These are phyloP conservation scores for Penicillium sclerotigenum DNA, from an alignment of 2,329 filamentous ascomycete genomes.

Conservation along the genomic window DNA sequence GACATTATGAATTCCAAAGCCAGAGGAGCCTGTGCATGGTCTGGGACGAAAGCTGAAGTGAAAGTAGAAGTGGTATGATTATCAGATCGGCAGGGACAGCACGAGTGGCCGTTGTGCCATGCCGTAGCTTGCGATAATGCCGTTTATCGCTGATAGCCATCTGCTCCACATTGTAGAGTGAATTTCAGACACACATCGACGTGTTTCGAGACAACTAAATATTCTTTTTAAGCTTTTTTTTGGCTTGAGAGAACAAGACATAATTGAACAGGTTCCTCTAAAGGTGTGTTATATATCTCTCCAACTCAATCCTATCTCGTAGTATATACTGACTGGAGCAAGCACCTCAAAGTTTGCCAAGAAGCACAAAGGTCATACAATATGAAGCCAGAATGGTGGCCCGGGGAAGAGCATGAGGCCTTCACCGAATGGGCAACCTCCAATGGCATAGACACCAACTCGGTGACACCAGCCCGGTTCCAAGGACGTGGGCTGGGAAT, in stretches of 20 bases:
- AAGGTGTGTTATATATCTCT: not conserved
- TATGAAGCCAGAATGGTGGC: slow-evolving; percentile 32
- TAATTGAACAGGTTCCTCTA: too few species aligned
- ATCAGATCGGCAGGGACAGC: slow-evolving; percentile 11
- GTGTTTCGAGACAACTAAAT: not conserved
- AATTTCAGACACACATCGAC: slow-evolving; percentile 2
- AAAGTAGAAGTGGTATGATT: slow-evolving; percentile 20
- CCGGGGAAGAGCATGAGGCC: slow-evolving; percentile 43
- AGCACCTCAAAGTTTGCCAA: not conserved
- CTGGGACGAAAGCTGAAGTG: not conserved
- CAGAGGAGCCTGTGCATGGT: slow-evolving; percentile 11
- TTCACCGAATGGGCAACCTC: slow-evolving; percentile 67
- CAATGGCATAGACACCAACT: slow-evolving; percentile 64
- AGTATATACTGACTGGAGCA: not conserved
- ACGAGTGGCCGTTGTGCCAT: not conserved
- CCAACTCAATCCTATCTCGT: not conserved
- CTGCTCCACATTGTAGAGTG: slow-evolving; percentile 4
- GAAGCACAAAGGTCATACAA: not conserved
- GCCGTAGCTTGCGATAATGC: slow-evolving; percentile 11
- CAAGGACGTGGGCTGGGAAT: slow-evolving; percentile 75
- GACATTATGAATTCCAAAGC: slow-evolving; percentile 27
- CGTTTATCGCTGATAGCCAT: slow-evolving; percentile 17
- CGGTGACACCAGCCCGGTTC: slow-evolving; percentile 64
- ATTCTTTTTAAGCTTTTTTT: not conserved
- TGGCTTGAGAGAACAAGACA: too few species aligned